Conservation (phyloP, 352 stramenopile genomes). For the Pythium insidiosum region DNA sequence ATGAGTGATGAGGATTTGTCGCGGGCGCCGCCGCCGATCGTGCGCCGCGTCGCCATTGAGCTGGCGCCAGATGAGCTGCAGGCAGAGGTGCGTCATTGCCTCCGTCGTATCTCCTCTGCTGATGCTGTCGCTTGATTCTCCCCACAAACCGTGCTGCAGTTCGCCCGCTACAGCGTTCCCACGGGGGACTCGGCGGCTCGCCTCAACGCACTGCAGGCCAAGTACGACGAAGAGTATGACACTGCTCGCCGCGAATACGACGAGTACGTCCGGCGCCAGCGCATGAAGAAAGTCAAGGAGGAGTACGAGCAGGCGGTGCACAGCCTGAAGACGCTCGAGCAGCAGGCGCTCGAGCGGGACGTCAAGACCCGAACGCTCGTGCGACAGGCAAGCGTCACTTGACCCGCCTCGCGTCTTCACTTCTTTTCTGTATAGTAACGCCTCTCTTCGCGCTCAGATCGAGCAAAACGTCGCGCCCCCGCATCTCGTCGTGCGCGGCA, state of each 20-base stretch:
- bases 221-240: constrained; percentile 62
- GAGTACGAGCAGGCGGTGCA: constrained; percentile 32
- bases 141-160: too few relatives aligned
- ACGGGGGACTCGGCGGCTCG: constrained; percentile 30
- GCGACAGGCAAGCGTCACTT: constrained; percentile 25
- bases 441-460: constrained; percentile 21
- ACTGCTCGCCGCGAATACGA: constrained; percentile 25
- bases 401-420: too few relatives aligned
- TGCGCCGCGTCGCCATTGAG: constrained; percentile 34
- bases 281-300: constrained; percentile 39
- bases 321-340: constrained; percentile 27
- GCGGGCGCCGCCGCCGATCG: constrained; percentile 17
- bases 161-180: constrained; percentile 39
- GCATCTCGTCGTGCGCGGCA: constrained; percentile 33
- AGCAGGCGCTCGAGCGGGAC: constrained; percentile 27
- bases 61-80: constrained; percentile 48
- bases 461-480: constrained; percentile 34
- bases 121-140: too few relatives aligned
- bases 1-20: too few relatives aligned
- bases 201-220: constrained; percentile 36
- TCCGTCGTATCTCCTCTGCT: neutral
- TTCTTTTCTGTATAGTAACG: too few relatives aligned
- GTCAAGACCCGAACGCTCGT: constrained; percentile 41
- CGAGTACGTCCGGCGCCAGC: constrained; percentile 20
- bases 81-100: constrained; percentile 29